These are phyloP conservation scores for Fusarium sterilihyphosum DNA, from an alignment of 2,329 filamentous ascomycete genomes.

Conservation along the genomic window DNA sequence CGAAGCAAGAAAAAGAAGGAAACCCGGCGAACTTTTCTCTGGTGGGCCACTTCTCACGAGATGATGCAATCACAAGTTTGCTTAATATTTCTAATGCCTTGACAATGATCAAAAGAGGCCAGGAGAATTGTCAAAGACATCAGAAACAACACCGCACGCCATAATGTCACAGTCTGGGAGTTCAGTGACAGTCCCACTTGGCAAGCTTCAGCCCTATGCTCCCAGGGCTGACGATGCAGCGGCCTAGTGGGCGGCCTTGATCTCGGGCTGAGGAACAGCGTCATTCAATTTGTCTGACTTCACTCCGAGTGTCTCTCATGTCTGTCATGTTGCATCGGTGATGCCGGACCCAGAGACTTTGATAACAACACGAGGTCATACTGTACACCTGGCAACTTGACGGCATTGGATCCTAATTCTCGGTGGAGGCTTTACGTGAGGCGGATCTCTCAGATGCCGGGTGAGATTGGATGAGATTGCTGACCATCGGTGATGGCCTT, in stretches of 20 bases:
- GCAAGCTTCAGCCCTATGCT: constrained; percentile 36
- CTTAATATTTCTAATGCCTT: background rate
- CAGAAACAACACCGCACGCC: background rate
- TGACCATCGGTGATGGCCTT: constrained; percentile 26
- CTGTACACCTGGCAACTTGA: background rate
- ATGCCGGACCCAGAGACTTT: background rate
- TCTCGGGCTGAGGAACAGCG: constrained; percentile 1
- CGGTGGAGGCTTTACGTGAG: constrained; percentile 22
- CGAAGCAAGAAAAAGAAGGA: background rate
- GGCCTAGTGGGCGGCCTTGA: constrained; percentile 21
- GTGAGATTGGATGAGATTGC: constrained; percentile 34
- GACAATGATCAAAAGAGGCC: background rate
- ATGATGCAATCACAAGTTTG: no score
- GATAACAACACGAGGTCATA: constrained; percentile 6
- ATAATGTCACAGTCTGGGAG: constrained; percentile 3
- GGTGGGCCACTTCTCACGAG: background rate
- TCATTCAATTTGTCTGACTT: background rate
- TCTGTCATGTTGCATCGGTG: constrained; percentile 9
- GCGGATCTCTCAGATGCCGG: constrained; percentile 19
- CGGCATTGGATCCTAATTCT: background rate
- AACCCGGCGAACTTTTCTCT: background rate
- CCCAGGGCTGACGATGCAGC: constrained; percentile 26
- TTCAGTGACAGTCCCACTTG: constrained; percentile 29
- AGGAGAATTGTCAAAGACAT: background rate
- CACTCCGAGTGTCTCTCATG: background rate